Evolutionary conservation across 176 grass and related monocot genomes (phyloP).

Genomic region (Phragmites australis): DNA sequence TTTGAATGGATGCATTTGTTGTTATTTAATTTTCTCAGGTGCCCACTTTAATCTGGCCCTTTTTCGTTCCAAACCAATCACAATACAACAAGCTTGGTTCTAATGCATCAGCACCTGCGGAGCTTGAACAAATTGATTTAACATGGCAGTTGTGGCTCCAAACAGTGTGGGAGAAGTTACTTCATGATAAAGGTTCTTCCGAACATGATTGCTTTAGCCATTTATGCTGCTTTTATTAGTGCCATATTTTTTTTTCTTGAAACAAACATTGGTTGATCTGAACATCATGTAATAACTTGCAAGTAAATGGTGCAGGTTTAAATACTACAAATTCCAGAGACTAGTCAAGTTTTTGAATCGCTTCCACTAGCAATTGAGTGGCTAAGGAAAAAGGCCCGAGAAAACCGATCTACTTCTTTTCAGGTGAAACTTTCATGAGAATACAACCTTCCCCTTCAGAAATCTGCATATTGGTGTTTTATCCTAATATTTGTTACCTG

Average conservation of each 20-base stretch:
- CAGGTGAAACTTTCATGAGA: conserved; percentile 51
- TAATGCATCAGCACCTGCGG: conserved; percentile 64
- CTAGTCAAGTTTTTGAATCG: conserved; percentile 65
- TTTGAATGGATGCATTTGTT: conserved; percentile 10
- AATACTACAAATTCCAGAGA: conserved; percentile 35
- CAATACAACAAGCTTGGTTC: conserved; percentile 85
- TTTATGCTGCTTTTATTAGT: conserved; percentile 11
- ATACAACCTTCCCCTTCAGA: background rate
- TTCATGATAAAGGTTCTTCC: conserved; percentile 57
- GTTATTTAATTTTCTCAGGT: conserved; percentile 51
- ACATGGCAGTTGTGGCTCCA: conserved; percentile 88
- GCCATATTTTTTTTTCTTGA: conserved; percentile 3
- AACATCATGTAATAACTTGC: conserved; percentile 11
- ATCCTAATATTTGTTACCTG: background rate
- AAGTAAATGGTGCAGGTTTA: conserved; percentile 43
- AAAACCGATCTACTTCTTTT: conserved; percentile 58
- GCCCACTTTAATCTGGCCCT: conserved; percentile 71
- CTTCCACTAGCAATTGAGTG: conserved; percentile 77
- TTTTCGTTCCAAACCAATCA: conserved; percentile 96
- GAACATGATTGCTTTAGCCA: conserved; percentile 6
- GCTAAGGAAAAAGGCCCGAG: conserved; percentile 59
- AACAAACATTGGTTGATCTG: background rate
- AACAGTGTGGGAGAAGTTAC: conserved; percentile 80
- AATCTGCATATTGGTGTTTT: background rate
- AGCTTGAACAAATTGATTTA: conserved; percentile 80